Conservation (phyloP, 495 filamentous ascomycete genomes). For the Thermochaetoides thermophila region DNA sequence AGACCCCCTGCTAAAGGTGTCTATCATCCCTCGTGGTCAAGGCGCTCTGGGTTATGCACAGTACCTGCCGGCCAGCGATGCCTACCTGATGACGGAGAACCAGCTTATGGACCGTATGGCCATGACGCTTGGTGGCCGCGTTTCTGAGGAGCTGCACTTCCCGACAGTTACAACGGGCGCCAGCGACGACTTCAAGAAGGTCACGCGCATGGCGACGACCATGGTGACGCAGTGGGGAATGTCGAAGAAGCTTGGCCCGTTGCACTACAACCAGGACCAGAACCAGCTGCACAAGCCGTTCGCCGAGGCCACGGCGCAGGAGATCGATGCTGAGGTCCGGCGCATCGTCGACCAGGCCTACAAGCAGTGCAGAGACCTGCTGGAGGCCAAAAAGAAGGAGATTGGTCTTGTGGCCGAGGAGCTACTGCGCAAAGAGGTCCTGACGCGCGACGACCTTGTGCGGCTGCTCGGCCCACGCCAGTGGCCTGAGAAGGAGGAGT, state of each 20-base stretch:
- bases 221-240: constrained; percentile 99
- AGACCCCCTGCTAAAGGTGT: constrained; percentile 93
- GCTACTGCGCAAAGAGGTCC: constrained; percentile 77
- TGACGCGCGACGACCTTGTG: constrained; percentile 80
- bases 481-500: constrained; percentile 74
- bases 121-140: constrained; percentile 91
- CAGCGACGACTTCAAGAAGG: constrained; percentile 96
- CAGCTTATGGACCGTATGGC: constrained; percentile 99
- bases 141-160: constrained; percentile 92
- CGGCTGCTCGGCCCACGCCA: constrained; percentile 69
- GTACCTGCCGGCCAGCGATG: constrained; percentile 80
- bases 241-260: constrained; percentile 79
- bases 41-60: constrained; percentile 92
- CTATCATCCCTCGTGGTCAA: constrained; percentile 91
- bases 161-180: constrained; percentile 89
- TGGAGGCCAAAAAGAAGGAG: constrained; percentile 74
- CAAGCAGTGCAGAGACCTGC: constrained; percentile 69
- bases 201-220: constrained; percentile 80
- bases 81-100: constrained; percentile 85
- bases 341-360: constrained; percentile 85
- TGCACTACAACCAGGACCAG: constrained; percentile 72
- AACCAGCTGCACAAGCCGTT: constrained; percentile 85
- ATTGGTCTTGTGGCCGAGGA: constrained; percentile 87
- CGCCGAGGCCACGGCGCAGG: constrained; percentile 80
- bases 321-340: constrained; percentile 80